Base-by-base conservation (phyloP, 305 asterid genomes). In the Fraxinus paxiana region DNA sequence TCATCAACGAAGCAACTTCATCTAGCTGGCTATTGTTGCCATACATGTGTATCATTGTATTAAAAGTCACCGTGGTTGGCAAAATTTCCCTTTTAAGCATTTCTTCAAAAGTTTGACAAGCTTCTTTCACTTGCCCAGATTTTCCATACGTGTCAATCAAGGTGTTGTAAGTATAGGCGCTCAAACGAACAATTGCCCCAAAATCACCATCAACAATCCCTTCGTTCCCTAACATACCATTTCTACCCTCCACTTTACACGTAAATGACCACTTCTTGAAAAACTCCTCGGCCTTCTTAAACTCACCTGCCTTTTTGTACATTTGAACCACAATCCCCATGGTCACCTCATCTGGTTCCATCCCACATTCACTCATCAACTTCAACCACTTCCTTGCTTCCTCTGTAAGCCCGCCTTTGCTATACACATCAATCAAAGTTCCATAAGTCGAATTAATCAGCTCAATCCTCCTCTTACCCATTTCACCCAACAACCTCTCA, bases 281-380 rank as follows among this genome's bases (percentile, higher is more conserved):
- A 87, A 88, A 94, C 48, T 88, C 95, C 81, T 96, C 98, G 0
- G 98, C 99, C 73, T 88, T 85, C 79, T 87, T 84, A 80, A 91
- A 94, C 79, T 96, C 97, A 77, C 98, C 97, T 0, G 91, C 91
- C 80, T 87, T 94, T 77, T 96, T 96, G 85, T 94, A 92, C 99
- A 92, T 92, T 86, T 94, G 98, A 79, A 96, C 90, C 10, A 94
- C 88, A 69, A 84, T 92, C 83, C 97, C 98, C 95, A 92, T 88
- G 2, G 99, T 96, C 48, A 96, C 97, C 89, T 96, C 99, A 51
- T 96, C 99, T 0, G 98, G 98, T 82, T 86, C 93, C 88, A 96
- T 89, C 20, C 86, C 82, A 73, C 77, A 84, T 73, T 82, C 79
- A 35, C 82, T 88, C 99, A 96, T 96, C 88, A 91, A 84, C 8